Evolutionary conservation across 306 rosid genomes (phyloP).

Genomic region (Canavalia gladiata): DNA sequence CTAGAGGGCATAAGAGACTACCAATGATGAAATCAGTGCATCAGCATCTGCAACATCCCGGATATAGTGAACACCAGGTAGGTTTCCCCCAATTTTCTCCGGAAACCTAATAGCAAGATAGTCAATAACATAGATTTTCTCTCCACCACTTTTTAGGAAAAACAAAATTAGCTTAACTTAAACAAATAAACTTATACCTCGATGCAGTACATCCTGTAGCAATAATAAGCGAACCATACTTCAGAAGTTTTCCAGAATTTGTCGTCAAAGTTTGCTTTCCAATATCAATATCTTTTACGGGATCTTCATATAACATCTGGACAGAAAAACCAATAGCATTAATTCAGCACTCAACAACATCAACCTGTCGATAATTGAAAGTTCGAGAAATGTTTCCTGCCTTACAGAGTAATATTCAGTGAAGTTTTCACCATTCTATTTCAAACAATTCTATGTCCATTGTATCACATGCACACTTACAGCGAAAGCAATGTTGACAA

Average conservation of each 20-base stretch:
- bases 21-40: slow-evolving; percentile 78
- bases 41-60: slow-evolving; percentile 97
- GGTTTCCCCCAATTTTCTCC: slow-evolving; percentile 88
- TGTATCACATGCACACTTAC: slow-evolving; percentile 23
- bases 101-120: slow-evolving; percentile 72
- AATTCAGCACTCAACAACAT: slow-evolving; percentile 13
- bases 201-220: slow-evolving; percentile 91
- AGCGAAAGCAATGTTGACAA: slow-evolving; percentile 14
- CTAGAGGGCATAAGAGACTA: slow-evolving; percentile 46
- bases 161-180: slow-evolving; percentile 28
- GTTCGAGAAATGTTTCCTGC: neutral
- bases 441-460: slow-evolving; percentile 26
- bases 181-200: slow-evolving; percentile 61
- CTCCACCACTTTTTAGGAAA: slow-evolving; percentile 18
- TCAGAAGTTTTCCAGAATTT: slow-evolving; percentile 79
- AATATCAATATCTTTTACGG: slow-evolving; percentile 69
- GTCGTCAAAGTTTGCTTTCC: slow-evolving; percentile 77
- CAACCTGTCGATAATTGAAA: slow-evolving; percentile 1
- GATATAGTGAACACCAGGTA: slow-evolving; percentile 89
- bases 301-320: slow-evolving; percentile 84
- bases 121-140: slow-evolving; percentile 44
- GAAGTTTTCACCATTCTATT: slow-evolving; percentile 33
- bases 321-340: slow-evolving; percentile 39
- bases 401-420: neutral
- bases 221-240: slow-evolving; percentile 85